Percentiles rank a stretch among this genome's conserved stretches.
These are phyloP conservation scores for Yarrowia sp. DNA, from an alignment of 805 yeast species.

Conservation along the genomic window DNA sequence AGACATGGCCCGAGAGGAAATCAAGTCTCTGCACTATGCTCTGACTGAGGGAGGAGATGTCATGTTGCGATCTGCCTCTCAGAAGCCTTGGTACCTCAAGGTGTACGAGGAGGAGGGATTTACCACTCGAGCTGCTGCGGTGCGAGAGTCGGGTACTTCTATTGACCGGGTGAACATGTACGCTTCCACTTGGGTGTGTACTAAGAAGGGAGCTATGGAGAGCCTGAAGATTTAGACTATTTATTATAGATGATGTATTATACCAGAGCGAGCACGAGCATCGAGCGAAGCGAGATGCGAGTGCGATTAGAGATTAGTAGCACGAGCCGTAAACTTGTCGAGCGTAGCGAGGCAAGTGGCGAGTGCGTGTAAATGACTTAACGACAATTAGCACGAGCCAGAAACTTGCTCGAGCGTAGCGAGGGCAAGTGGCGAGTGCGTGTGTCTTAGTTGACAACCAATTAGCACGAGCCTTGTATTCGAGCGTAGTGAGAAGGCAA, in stretches of 20 bases:
- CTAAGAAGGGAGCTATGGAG: slow-evolving; percentile 43
- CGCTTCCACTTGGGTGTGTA: slow-evolving; percentile 85
- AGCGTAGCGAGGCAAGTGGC: too few species aligned
- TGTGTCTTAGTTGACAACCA: too few species aligned
- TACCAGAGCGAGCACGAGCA: neutral
- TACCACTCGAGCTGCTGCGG: slow-evolving; percentile 64
- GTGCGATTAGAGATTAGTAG: neutral
- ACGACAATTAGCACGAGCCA: too few species aligned
- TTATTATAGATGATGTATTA: slow-evolving; percentile 24
- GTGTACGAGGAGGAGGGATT: slow-evolving; percentile 69
- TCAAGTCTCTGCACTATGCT: slow-evolving; percentile 60
- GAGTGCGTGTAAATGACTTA: too few species aligned
- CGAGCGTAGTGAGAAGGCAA: too few species aligned
- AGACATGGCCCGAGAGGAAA: slow-evolving; percentile 55
- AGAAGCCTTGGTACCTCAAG: slow-evolving; percentile 72
- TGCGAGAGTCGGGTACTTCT: slow-evolving; percentile 59
- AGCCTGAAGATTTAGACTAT: slow-evolving; percentile 25
- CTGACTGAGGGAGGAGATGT: slow-evolving; percentile 69
- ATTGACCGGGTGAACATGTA: slow-evolving; percentile 85
- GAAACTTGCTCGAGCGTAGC: too few species aligned
- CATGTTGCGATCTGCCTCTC: slow-evolving; percentile 70
- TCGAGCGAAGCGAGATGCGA: neutral
- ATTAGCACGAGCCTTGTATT: too few species aligned
- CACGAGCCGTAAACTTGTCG: neutral
- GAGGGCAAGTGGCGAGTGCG: too few species aligned